These are phyloP conservation scores for Torulaspora maleeae DNA, from an alignment of 805 yeast genomes.

Conservation along the genomic window DNA sequence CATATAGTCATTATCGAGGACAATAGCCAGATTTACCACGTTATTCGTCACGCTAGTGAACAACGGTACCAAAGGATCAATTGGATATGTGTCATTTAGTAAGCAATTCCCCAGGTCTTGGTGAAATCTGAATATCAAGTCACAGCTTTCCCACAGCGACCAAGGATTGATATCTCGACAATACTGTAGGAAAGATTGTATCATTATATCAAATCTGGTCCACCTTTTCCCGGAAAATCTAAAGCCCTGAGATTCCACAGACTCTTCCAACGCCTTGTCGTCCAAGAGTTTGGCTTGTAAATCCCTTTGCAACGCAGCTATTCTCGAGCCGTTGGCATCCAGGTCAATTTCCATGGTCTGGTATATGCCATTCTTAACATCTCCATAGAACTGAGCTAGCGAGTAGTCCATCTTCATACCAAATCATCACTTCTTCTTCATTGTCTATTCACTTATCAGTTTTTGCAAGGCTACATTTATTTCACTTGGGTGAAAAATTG, in stretches of 20 bases:
- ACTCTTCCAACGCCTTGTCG: slow-evolving; percentile 16
- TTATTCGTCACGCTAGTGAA: slow-evolving; percentile 34
- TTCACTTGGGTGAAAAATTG: too few species aligned
- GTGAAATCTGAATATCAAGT: slow-evolving; percentile 41
- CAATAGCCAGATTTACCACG: slow-evolving; percentile 31
- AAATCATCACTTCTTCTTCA: not conserved
- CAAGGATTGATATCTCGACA: slow-evolving; percentile 51
- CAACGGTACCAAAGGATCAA: slow-evolving; percentile 25
- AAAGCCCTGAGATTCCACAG: slow-evolving; percentile 18
- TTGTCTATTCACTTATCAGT: too few species aligned
- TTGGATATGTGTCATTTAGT: slow-evolving; percentile 38
- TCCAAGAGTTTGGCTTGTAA: slow-evolving; percentile 7
- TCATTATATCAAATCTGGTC: slow-evolving; percentile 46
- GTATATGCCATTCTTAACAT: slow-evolving; percentile 18
- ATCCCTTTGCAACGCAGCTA: slow-evolving; percentile 38
- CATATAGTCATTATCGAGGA: slow-evolving; percentile 23
- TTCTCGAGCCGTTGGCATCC: slow-evolving; percentile 26
- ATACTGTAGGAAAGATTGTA: slow-evolving; percentile 44
- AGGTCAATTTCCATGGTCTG: slow-evolving; percentile 31
- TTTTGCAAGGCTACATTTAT: not conserved
- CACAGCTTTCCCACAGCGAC: slow-evolving; percentile 47
- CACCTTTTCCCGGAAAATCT: slow-evolving; percentile 20
- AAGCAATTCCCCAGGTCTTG: slow-evolving; percentile 44
- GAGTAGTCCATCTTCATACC: slow-evolving; percentile 11
- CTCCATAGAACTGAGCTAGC: slow-evolving; percentile 20